phyloP scores from a whole-genome alignment of 2,329 filamentous ascomycete species.

The Penicillium griseofulvum region DNA sequence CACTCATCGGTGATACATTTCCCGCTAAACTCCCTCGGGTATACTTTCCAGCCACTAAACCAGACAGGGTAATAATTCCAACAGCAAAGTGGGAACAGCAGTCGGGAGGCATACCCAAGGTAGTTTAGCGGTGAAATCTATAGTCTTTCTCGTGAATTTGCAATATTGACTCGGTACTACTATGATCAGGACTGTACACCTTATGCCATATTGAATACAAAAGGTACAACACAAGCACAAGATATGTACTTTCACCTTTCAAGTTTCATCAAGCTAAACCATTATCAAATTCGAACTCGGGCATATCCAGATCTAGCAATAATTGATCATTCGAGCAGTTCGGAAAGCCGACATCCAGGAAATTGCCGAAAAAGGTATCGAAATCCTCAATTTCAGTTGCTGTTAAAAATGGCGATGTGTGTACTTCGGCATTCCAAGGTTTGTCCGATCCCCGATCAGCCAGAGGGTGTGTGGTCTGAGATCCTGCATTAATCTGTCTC shows the following conservation, averaged over 20 bases:
- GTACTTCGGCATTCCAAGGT: neutral
- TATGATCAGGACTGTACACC: neutral
- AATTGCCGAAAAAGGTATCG: slow-evolving; percentile 14
- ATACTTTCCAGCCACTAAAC: neutral
- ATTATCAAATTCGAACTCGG: neutral
- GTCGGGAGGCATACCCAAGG: neutral
- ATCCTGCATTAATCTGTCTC: neutral
- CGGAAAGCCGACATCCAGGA: slow-evolving; percentile 14
- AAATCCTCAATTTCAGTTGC: neutral
- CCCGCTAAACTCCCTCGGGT: neutral
- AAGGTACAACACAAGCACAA: neutral
- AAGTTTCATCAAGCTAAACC: neutral
- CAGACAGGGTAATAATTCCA: neutral
- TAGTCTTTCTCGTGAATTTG: neutral
- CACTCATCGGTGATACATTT: neutral
- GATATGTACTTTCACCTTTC: neutral
- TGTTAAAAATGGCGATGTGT: neutral
- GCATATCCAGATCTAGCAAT: slow-evolving; percentile 2
- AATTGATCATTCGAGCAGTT: slow-evolving; percentile 6
- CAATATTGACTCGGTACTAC: neutral
- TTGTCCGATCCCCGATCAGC: neutral
- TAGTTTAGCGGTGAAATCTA: neutral
- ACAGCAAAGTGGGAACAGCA: neutral
- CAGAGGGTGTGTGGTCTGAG: neutral
- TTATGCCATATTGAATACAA: neutral